Conservation (phyloP, 2,329 filamentous ascomycete genomes). For the Talaromyces amestolkiae region DNA sequence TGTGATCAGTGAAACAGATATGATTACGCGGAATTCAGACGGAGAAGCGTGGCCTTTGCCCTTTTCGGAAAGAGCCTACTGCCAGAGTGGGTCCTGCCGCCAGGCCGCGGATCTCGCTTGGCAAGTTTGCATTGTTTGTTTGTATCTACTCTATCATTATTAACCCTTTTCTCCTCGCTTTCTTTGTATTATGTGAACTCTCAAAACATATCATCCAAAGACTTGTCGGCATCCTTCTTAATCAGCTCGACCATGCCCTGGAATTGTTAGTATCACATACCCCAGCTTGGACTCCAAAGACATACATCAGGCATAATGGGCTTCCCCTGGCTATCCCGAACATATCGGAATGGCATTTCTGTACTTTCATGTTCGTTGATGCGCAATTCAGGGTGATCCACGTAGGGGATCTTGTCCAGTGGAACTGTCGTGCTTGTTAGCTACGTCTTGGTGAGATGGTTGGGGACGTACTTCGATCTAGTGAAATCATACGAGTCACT, state of each 20-base stretch:
- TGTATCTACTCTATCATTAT: neutral
- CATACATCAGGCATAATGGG: conserved; percentile 89
- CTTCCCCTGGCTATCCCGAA: conserved; percentile 68
- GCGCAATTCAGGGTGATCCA: conserved; percentile 85
- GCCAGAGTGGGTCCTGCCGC: neutral
- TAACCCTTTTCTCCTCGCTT: neutral
- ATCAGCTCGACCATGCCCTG: conserved; percentile 95
- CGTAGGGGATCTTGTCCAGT: conserved; percentile 73
- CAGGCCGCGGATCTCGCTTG: neutral
- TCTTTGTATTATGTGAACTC: neutral
- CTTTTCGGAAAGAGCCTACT: neutral
- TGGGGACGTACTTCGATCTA: conserved; percentile 68
- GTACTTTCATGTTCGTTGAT: conserved; percentile 92
- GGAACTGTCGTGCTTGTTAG: conserved; percentile 55
- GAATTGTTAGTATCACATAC: neutral
- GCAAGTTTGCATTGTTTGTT: conserved; percentile 9
- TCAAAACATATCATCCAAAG: conserved; percentile 78
- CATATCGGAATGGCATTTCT: conserved; percentile 97
- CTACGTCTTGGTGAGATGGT: neutral
- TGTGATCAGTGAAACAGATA: neutral
- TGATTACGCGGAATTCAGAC: neutral
- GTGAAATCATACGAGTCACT: conserved; percentile 84
- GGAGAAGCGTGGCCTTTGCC: conserved; percentile 6
- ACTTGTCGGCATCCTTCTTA: conserved; percentile 88
- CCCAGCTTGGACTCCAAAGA: conserved; percentile 10